phyloP scores from a whole-genome alignment of 129 eudicot genomes.

The Heracleum sosnowskyi region DNA sequence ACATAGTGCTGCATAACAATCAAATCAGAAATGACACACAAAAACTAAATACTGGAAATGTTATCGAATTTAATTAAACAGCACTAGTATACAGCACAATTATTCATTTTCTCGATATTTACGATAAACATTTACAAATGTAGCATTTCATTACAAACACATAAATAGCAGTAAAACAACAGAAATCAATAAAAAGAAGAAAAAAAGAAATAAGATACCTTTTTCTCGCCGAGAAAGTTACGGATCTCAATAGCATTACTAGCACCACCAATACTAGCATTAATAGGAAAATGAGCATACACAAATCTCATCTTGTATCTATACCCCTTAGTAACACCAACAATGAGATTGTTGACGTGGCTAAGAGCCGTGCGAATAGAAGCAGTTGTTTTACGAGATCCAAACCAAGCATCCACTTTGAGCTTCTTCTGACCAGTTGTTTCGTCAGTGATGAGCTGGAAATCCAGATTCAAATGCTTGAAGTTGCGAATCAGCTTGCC shows the following conservation, averaged over 20 bases:
- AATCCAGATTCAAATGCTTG: slow-evolving; percentile 14
- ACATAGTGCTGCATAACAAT: background rate
- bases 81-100: no score
- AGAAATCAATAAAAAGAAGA: no score
- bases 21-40: background rate
- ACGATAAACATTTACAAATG: no score
- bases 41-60: no score
- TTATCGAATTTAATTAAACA: no score
- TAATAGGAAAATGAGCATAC: slow-evolving; percentile 12
- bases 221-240: slow-evolving; percentile 14
- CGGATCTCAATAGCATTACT: slow-evolving; percentile 8
- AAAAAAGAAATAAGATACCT: background rate
- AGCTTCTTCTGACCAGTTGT: slow-evolving; percentile 4
- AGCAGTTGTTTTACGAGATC: slow-evolving; percentile 6
- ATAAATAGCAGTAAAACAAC: no score
- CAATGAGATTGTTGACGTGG: slow-evolving; percentile 1
- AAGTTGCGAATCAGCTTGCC: slow-evolving; percentile 3
- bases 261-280: background rate
- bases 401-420: slow-evolving; percentile 1
- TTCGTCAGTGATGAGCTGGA: slow-evolving; percentile 2
- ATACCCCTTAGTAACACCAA: slow-evolving; percentile 2
- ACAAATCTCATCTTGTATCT: slow-evolving; percentile 15
- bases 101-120: no score
- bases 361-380: slow-evolving; percentile 7
- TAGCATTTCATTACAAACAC: background rate